Conservation (phyloP, 2,329 filamentous ascomycete species). For the Shiraia sp. region DNA sequence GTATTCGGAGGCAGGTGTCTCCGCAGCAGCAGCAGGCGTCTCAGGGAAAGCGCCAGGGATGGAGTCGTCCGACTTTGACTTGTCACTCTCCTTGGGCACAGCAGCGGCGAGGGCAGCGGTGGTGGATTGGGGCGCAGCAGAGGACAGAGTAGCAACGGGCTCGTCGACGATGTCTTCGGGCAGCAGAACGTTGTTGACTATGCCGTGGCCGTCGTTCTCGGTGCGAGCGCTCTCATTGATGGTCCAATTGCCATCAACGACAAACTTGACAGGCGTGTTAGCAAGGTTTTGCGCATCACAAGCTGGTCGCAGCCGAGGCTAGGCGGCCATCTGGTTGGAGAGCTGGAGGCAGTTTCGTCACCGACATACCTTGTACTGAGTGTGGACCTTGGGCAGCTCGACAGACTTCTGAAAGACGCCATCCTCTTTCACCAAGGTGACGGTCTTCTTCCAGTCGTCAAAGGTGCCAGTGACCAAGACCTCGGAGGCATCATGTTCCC, state of each 20-base stretch:
- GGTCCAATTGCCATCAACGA: slow-evolving; percentile 90
- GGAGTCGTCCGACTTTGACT: slow-evolving; percentile 36
- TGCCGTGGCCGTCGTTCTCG: slow-evolving; percentile 80
- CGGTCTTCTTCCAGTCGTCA: slow-evolving; percentile 88
- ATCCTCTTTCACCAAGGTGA: slow-evolving; percentile 77
- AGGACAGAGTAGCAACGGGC: slow-evolving; percentile 63
- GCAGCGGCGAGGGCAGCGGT: slow-evolving; percentile 71
- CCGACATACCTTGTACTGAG: slow-evolving; percentile 98
- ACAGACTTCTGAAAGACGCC: slow-evolving; percentile 79
- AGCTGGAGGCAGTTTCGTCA: slow-evolving; percentile 35
- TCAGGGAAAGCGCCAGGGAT: slow-evolving; percentile 71
- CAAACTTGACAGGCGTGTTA: slow-evolving; percentile 67
- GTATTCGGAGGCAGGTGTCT: slow-evolving; percentile 48
- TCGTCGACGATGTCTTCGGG: slow-evolving; percentile 68
- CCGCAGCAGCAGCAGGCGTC: slow-evolving; percentile 72
- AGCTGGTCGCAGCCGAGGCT: slow-evolving; percentile 1
- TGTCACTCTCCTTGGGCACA: slow-evolving; percentile 61
- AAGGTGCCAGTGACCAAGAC: slow-evolving; percentile 97
- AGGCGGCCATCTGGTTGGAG: slow-evolving; percentile 3
- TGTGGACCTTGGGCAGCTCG: slow-evolving; percentile 70
- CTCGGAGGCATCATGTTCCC: slow-evolving; percentile 81
- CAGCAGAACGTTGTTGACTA: slow-evolving; percentile 89
- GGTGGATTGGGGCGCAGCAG: slow-evolving; percentile 70
- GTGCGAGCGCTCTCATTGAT: slow-evolving; percentile 79
- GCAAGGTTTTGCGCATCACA: slow-evolving; percentile 15